Conservation (phyloP, 768 basidiomycete species). For the Leccinum variicolor region DNA sequence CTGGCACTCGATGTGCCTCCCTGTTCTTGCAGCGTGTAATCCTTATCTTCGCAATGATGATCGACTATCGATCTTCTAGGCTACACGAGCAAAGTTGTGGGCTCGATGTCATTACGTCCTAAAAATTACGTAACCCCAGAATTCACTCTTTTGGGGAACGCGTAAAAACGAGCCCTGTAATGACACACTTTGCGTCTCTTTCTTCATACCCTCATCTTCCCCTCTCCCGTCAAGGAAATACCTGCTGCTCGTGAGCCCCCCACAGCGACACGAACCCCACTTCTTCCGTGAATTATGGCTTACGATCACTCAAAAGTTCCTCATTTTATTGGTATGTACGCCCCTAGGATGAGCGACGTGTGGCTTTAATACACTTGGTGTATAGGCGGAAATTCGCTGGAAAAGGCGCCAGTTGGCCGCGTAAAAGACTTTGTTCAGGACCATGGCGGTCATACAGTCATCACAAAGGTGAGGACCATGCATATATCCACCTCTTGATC, state of each 20-base stretch:
- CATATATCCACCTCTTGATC: slow-evolving; percentile 14
- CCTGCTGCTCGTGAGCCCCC: slow-evolving; percentile 1
- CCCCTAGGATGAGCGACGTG: slow-evolving; percentile 3
- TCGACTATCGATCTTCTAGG: slow-evolving; percentile 15
- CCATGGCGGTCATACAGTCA: slow-evolving; percentile 95
- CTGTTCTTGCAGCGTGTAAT: not conserved
- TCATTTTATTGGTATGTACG: slow-evolving; percentile 56
- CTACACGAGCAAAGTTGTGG: not conserved
- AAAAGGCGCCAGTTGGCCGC: slow-evolving; percentile 72
- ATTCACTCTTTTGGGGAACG: slow-evolving; percentile 29
- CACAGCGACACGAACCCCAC: slow-evolving; percentile 6
- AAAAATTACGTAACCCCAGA: slow-evolving; percentile 31
- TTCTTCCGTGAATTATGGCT: slow-evolving; percentile 21
- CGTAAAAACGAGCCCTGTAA: slow-evolving; percentile 17
- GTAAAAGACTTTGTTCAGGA: slow-evolving; percentile 89
- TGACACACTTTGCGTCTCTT: slow-evolving; percentile 4
- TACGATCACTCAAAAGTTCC: slow-evolving; percentile 60
- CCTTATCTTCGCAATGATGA: slow-evolving; percentile 9
- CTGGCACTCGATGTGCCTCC: slow-evolving; percentile 28
- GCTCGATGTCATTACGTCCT: not conserved
- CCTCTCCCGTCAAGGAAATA: slow-evolving; percentile 5
- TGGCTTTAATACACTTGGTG: slow-evolving; percentile 5
- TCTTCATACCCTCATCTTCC: slow-evolving; percentile 21
- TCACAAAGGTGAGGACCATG: slow-evolving; percentile 76
- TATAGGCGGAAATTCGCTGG: slow-evolving; percentile 91